Evolutionary conservation across 2,329 filamentous ascomycete species (phyloP), one percentile per base, ranked within the genome.

Genomic region (Paracoccidioides lutzii): DNA sequence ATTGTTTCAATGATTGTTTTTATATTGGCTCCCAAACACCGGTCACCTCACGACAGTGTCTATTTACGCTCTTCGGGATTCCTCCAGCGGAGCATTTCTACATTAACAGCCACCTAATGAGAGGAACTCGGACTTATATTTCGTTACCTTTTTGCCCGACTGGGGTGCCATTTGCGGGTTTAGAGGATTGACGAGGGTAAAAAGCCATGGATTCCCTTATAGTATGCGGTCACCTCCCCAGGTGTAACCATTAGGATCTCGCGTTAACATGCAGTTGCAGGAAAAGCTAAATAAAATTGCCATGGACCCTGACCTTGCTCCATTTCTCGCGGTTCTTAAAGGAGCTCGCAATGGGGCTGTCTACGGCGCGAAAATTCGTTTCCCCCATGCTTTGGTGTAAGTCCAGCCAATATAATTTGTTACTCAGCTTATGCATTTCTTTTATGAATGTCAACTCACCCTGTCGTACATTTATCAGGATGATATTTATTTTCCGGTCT

Each of bases 301-400:
- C 62, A 81, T 93, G 59, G 83, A 97, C 69, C 90, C 90, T 5
- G 79, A 82, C 62, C 88, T 95, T 74, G 88, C 93, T 65, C 88
- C 93, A 65, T 70, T 90, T 55, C 81, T 98, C 59, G 82, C 88
- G 56, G 78, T 98, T 62, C 71, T 95, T 71, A 98, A 98, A 80
- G 89, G 84, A 65, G 87, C 93, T 62, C 89, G 93, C 73, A 98
- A 97, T 82, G 93, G 93, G 71, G 84, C 90, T 62, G 89, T 98
- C 60, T 98, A 98, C 74, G 93, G 93, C 59, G 83, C 88, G 65
- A 97, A 97, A 81, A 89, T 98, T 72, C 90, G 93, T 61, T 97
- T 98, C 75, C 93, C 93, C 61, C 93, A 98, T 75, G 93, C 93
- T 59, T 80, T 98, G 63, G 93, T 98, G 80, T 83, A 77, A 60